Base-by-base conservation (phyloP, 805 yeast genomes). In the Myxozyma sirexii region DNA sequence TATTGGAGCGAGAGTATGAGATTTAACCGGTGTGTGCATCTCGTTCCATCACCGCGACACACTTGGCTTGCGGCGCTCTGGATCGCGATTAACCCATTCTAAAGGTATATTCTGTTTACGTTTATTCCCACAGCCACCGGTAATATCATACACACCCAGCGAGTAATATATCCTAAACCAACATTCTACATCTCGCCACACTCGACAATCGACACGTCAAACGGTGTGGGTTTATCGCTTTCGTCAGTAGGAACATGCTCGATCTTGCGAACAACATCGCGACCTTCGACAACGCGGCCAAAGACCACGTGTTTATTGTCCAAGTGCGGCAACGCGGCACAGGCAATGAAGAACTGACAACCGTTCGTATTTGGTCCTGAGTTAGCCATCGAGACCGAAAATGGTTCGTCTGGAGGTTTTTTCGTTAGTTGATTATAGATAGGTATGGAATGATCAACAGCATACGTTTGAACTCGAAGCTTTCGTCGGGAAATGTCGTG, bases 321-420 rank as follows among this genome's bases (percentile, higher is more conserved):
- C 50, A 80, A 67, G 62, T 76, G 77, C 26, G 74, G 72, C 50
- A 72, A 67, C 2, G 70, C 70, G 0, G 65, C 70, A 33, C 71
- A 63, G 45, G 76, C 75, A 50, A 82, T 80, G 73, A 82, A 82
- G 68, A 82, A 82, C 72, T 82, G 86, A 37, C 84, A 80, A 4
- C 86, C 86, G 68, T 82, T 82, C 65, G 85, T 80, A 75, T 82
- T 77, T 67, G 84, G 82, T 56, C 86, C 86, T 29, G 84, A 80
- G 67, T 82, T 82, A 62, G 85, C 85, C 86, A 82, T 82, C 26
- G 84, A 80, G 62, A 82, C 79, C 71, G 74, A 78, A 78, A 68
- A 82, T 76, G 60, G 63, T 47, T 65, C 72, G 53, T 72, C 72
- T 69, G 46, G 38, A n/a, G n/a, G 54, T 33, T 5, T 13, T 5